Percentiles rank a stretch among this genome's conserved stretches.
Conservation (phyloP, 1,284 basidiomycete genomes). For the Chiua sp. region DNA sequence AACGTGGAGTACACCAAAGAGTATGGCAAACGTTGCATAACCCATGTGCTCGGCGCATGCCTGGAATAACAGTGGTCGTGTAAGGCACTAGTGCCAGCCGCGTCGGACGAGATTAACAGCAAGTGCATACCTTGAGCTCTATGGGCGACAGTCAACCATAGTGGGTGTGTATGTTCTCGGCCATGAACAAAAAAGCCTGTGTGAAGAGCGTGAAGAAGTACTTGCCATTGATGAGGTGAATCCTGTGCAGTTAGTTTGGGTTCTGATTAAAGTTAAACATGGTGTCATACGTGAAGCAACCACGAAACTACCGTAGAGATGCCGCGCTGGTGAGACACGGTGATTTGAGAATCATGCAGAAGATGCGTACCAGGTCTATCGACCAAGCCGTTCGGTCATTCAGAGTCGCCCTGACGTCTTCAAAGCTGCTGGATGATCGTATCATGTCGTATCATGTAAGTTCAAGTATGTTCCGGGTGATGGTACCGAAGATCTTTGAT, state of each 20-base stretch:
- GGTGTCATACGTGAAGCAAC: constrained; percentile 23
- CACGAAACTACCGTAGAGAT: constrained; percentile 24
- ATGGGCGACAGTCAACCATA: constrained; percentile 28
- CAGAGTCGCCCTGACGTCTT: constrained; percentile 23
- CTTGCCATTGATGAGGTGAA: constrained; percentile 22
- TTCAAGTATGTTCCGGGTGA: neutral
- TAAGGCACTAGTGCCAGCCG: no score
- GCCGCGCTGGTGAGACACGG: neutral
- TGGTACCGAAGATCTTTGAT: neutral
- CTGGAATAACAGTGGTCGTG: constrained; percentile 5
- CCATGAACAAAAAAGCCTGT: constrained; percentile 22
- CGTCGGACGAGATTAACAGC: neutral
- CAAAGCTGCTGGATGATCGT: constrained; percentile 18
- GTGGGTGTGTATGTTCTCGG: constrained; percentile 26
- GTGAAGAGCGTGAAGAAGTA: constrained; percentile 15
- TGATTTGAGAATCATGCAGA: neutral
- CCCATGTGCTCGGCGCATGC: constrained; percentile 19
- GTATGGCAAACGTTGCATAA: constrained; percentile 19
- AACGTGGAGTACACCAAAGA: constrained; percentile 28
- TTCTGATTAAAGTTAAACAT: neutral
- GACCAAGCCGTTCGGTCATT: constrained; percentile 22
- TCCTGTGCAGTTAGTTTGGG: constrained; percentile 19
- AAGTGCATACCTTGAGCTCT: constrained; percentile 27
- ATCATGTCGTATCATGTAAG: neutral
- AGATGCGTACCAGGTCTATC: constrained; percentile 21